A percentile compares a stretch with the other conserved stretches of the same genome.
phyloP scores from a whole-genome alignment of 495 filamentous ascomycete genomes.

The Bathelium albidoporum region DNA sequence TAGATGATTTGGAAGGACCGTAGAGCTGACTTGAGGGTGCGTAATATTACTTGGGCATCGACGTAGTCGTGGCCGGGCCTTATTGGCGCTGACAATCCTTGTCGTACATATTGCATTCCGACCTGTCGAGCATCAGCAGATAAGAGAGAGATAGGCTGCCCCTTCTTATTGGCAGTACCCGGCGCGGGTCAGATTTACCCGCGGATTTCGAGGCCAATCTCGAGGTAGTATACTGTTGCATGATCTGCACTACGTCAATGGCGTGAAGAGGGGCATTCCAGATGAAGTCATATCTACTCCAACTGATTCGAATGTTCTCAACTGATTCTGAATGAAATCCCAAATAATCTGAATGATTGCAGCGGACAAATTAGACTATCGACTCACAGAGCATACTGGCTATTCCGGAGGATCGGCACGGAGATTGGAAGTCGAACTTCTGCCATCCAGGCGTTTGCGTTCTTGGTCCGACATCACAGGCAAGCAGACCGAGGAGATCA shows the following conservation, averaged over 20 bases:
- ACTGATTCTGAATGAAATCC: too few relatives aligned
- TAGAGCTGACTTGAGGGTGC: neutral
- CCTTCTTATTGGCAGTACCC: neutral
- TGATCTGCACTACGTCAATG: neutral
- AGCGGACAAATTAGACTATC: too few relatives aligned
- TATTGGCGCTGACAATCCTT: neutral
- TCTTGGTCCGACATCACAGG: too few relatives aligned
- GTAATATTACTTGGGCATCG: neutral
- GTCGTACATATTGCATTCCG: neutral
- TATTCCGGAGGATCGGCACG: too few relatives aligned
- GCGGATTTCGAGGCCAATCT: neutral
- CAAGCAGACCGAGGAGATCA: neutral
- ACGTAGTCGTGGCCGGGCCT: neutral
- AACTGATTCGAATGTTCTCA: too few relatives aligned
- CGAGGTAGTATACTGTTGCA: neutral
- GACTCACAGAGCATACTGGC: too few relatives aligned
- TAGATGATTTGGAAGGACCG: neutral
- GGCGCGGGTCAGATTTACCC: neutral
- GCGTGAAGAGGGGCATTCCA: neutral
- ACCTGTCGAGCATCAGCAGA: neutral
- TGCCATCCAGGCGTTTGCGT: too few relatives aligned
- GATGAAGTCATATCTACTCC: too few relatives aligned
- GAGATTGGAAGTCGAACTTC: too few relatives aligned
- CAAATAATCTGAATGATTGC: too few relatives aligned
- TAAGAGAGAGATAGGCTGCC: neutral